Percentiles rank a stretch among this genome's conserved stretches.
Evolutionary conservation across 2,329 filamentous ascomycete species (phyloP).

Genomic region (Fusarium begoniae): DNA sequence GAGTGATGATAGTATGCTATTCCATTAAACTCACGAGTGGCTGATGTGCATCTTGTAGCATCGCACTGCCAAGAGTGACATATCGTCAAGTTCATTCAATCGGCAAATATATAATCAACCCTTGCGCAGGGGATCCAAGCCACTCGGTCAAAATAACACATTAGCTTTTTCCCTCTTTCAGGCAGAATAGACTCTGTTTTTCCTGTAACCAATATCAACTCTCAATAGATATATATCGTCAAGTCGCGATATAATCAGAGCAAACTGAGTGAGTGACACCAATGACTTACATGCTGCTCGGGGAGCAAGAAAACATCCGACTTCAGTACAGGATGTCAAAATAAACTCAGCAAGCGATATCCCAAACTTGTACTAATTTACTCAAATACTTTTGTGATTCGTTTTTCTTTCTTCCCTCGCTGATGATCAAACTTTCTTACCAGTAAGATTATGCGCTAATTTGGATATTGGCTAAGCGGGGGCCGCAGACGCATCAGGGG

Average conservation of each 20-base stretch:
- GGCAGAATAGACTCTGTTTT: too few species aligned
- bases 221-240: background rate
- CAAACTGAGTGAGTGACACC: background rate
- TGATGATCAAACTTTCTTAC: background rate
- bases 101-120: too few species aligned
- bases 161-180: too few species aligned
- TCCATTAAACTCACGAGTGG: background rate
- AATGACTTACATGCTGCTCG: background rate
- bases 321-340: too few species aligned
- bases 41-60: background rate
- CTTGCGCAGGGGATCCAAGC: too few species aligned
- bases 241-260: background rate
- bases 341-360: too few species aligned
- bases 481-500: conserved; percentile 37
- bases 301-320: too few species aligned
- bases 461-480: conserved; percentile 41
- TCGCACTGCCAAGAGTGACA: background rate
- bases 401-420: background rate
- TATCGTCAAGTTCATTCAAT: too few species aligned
- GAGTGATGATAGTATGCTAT: background rate
- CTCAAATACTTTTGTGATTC: too few species aligned
- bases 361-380: too few species aligned
- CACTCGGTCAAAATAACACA: too few species aligned
- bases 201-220: too few species aligned
- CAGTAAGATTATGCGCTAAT: conserved; percentile 39